Evolutionary conservation across 2,329 filamentous ascomycete species (phyloP).

Genomic region (Onygena corvina): DNA sequence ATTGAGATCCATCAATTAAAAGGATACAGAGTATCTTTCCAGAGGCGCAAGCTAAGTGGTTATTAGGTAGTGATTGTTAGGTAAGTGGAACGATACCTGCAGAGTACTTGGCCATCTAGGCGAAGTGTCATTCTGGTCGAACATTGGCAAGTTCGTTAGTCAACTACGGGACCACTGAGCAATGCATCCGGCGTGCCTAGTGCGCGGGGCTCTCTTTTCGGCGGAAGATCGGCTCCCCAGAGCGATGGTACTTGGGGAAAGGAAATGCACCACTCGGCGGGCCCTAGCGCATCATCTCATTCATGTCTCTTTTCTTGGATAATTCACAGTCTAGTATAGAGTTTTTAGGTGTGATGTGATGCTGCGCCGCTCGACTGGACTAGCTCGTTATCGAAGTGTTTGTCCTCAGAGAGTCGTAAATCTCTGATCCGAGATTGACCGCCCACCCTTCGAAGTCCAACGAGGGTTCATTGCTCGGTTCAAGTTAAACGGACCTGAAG

Average conservation of each 20-base stretch:
- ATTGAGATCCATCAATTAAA: too few relatives aligned
- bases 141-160: too few relatives aligned
- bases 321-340: background rate
- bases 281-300: too few relatives aligned
- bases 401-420: background rate
- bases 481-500: background rate
- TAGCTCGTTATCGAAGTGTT: background rate
- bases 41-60: too few relatives aligned
- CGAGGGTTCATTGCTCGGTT: background rate
- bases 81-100: too few relatives aligned
- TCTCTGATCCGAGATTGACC: background rate
- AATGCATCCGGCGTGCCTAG: background rate
- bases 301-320: background rate
- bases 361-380: slow-evolving; percentile 2
- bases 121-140: too few relatives aligned
- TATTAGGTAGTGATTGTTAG: too few relatives aligned
- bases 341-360: slow-evolving; percentile 1
- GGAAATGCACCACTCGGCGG: too few relatives aligned
- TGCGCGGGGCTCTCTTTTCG: background rate
- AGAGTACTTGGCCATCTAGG: too few relatives aligned
- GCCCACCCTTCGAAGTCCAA: background rate
- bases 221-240: background rate
- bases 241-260: slow-evolving; percentile 1
- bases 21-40: too few relatives aligned
- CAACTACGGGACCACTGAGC: too few relatives aligned